Evolutionary conservation across 2,329 filamentous ascomycete species (phyloP).

Genomic region (Pseudogymnoascus sp.): DNA sequence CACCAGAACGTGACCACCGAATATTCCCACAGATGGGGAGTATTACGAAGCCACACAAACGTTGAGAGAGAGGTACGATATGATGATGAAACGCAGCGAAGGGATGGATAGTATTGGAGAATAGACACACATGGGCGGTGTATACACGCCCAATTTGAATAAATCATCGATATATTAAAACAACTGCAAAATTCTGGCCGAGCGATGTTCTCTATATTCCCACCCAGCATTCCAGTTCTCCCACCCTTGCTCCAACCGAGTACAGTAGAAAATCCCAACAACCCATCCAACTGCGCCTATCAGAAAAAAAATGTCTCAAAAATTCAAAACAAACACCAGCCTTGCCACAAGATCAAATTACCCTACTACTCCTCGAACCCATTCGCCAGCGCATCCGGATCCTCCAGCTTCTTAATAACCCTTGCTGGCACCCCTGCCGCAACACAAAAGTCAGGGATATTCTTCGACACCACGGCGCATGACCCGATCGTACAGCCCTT

Average conservation of each 20-base stretch:
- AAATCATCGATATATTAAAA: constrained; percentile 5
- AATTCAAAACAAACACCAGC: background rate
- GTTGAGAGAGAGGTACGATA: background rate
- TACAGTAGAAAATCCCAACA: background rate
- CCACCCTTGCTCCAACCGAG: background rate
- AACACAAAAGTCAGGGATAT: constrained; percentile 16
- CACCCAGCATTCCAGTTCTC: background rate
- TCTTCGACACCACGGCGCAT: constrained; percentile 40
- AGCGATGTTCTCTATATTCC: background rate
- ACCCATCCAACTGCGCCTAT: background rate
- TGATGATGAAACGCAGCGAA: background rate
- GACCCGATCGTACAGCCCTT: constrained; percentile 44
- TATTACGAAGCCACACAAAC: background rate
- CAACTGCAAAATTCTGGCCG: background rate
- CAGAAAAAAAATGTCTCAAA: background rate
- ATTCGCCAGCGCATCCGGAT: background rate
- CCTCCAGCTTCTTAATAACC: constrained; percentile 10
- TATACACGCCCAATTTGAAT: background rate
- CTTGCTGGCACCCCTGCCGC: constrained; percentile 19
- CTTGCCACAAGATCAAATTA: background rate
- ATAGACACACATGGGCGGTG: background rate
- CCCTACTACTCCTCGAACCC: background rate
- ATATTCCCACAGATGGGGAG: background rate
- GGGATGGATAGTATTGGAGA: background rate
- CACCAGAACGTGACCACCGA: background rate